A percentile compares a stretch with the other conserved stretches of the same genome.
Conservation (phyloP, 352 stramenopile genomes). For the Phytopythium sindhum region DNA sequence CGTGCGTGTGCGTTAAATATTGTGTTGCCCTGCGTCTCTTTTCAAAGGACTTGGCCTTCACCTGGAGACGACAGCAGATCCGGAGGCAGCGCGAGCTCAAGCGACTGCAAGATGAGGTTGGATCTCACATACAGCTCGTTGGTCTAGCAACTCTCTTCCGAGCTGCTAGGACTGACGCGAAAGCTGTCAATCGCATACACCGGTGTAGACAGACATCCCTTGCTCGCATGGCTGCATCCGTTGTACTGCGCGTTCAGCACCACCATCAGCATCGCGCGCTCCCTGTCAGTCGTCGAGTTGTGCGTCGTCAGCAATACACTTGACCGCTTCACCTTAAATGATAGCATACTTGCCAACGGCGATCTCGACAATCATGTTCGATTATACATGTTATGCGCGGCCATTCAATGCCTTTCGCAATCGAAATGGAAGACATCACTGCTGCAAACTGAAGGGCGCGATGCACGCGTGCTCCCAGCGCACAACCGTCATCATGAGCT, state of each 20-base stretch:
- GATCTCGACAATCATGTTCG: too few relatives aligned
- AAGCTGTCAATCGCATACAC: too few relatives aligned
- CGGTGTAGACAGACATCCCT: too few relatives aligned
- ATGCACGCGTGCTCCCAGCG: slow-evolving; percentile 62
- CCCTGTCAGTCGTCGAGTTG: slow-evolving; percentile 37
- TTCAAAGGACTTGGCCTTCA: too few relatives aligned
- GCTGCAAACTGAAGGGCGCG: slow-evolving; percentile 46
- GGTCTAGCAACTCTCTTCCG: too few relatives aligned
- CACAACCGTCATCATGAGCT: slow-evolving; percentile 71
- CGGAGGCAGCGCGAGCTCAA: slow-evolving; percentile 26
- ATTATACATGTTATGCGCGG: too few relatives aligned
- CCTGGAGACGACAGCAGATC: neutral
- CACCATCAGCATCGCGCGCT: slow-evolving; percentile 44
- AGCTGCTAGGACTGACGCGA: slow-evolving; percentile 44
- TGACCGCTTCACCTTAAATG: too few relatives aligned
- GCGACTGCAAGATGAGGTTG: slow-evolving; percentile 49
- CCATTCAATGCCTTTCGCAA: too few relatives aligned
- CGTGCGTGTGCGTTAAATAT: neutral
- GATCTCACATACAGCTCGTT: slow-evolving; percentile 44
- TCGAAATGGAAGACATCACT: too few relatives aligned
- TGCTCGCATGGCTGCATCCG: too few relatives aligned
- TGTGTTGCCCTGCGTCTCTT: neutral
- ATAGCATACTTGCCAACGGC: too few relatives aligned
- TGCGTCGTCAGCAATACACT: too few relatives aligned
- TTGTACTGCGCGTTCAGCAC: slow-evolving; percentile 72